Evolutionary conservation across 2,329 filamentous ascomycete species (phyloP), one percentile per base, ranked within the genome.

Genomic region (Sarocladiaceae sp.): DNA sequence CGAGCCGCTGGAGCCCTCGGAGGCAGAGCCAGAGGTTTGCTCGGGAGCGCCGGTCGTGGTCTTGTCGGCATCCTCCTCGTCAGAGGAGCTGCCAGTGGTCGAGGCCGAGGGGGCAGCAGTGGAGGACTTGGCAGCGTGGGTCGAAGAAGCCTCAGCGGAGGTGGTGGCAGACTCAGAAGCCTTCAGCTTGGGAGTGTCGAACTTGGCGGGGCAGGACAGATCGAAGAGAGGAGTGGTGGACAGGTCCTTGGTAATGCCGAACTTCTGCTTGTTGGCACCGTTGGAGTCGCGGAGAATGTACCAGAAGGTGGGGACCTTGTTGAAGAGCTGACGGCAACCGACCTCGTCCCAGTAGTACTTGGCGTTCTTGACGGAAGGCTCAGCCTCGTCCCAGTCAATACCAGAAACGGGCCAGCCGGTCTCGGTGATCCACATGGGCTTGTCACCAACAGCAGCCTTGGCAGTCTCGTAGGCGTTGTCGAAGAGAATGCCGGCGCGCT

Each of bases 401-500:
- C 82, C 82, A 27, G 58, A 63, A 41, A 69, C 66, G 42, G 82
- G 81, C 80, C 80, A 85, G 55, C 81, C 80, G 11, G 77, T 82
- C 70, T 84, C 80, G 16, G 76, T 79, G 37, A 81, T 67, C 73
- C 78, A 79, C 54, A 82, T 69, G 49, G 69, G 71, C 66, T 76
- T 76, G 54, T 66, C 69, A 21, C 60, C 58, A 52, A 71, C 69
- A 37, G 70, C 74, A 29, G 60, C 68, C 42, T 64, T 37, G 49
- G 68, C 66, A 43, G 65, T 64, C 37, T 70, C 54, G 55, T 63
- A 73, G 33, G 72, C 72, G 45, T 55, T 56, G 59, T 72, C 66
- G 65, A 83, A 84, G 44, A 80, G 70, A 45, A 63, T 58, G 48
- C 64, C 68, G 6, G 73, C 68, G 55, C 78, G 72, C 45, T 73